Conservation (phyloP, 805 yeast genomes). For the Priceomyces haplophilus region DNA sequence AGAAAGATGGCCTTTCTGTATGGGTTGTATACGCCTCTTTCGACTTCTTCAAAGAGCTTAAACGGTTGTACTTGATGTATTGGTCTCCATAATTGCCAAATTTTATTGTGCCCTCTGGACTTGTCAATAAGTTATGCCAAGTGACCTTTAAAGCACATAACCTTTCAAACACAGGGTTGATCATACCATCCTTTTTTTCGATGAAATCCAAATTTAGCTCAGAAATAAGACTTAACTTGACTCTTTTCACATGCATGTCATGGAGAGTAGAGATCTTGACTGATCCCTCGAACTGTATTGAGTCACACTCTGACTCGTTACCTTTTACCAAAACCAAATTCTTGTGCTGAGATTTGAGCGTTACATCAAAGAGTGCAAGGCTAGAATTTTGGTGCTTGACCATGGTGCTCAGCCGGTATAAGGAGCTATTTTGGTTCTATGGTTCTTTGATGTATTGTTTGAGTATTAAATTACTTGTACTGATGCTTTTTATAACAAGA, state of each 20-base stretch:
- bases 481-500: not conserved
- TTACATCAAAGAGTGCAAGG: conserved; percentile 36
- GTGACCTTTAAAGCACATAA: conserved; percentile 39
- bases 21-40: conserved; percentile 2
- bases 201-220: conserved; percentile 42
- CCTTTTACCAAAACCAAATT: conserved; percentile 45
- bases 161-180: conserved; percentile 36
- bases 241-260: conserved; percentile 36
- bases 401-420: conserved; percentile 12
- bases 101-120: conserved; percentile 34
- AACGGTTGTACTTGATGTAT: conserved; percentile 22
- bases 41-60: conserved; percentile 8
- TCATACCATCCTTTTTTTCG: conserved; percentile 29
- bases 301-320: conserved; percentile 42
- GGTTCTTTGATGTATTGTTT: too few relatives aligned
- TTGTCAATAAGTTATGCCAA: conserved; percentile 48
- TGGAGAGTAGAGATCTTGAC: conserved; percentile 46
- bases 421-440: too few relatives aligned
- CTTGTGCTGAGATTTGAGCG: conserved; percentile 38
- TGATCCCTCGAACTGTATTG: conserved; percentile 43
- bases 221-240: conserved; percentile 42
- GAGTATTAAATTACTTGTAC: too few relatives aligned
- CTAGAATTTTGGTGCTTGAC: conserved; percentile 19
- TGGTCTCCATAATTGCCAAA: conserved; percentile 44
- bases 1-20: conserved; percentile 23